A percentile compares a stretch with the other conserved stretches of the same genome.
Evolutionary conservation across 192 early-diverging fungal genomes (phyloP).

Genomic region (Podila epicladia): DNA sequence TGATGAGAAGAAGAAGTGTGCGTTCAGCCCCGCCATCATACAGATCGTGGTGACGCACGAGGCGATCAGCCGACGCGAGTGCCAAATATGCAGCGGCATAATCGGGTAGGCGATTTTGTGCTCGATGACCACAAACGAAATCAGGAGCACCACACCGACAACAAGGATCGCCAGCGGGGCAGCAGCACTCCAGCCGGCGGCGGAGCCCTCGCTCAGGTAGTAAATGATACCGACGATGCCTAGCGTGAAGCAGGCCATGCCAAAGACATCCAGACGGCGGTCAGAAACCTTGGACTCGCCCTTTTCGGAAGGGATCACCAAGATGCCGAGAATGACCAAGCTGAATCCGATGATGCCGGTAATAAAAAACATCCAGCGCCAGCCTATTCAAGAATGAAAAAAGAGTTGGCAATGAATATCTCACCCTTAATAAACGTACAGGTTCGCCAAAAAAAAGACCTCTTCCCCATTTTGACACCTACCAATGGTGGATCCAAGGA

Average conservation of each 20-base stretch:
- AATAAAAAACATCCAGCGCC: slow-evolving; percentile 38
- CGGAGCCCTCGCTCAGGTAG: slow-evolving; percentile 16
- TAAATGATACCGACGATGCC: slow-evolving; percentile 20
- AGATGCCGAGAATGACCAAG: slow-evolving; percentile 7
- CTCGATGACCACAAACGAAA: slow-evolving; percentile 2
- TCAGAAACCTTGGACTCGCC: not conserved
- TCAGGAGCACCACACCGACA: slow-evolving; percentile 1
- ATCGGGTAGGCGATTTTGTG: not conserved
- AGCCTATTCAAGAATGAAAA: not conserved
- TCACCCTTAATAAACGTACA: too few relatives aligned
- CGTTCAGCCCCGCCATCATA: not conserved
- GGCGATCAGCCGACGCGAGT: slow-evolving; percentile 1
- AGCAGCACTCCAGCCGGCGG: not conserved
- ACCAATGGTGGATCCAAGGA: slow-evolving; percentile 15
- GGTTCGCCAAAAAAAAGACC: too few relatives aligned
- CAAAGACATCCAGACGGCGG: slow-evolving; percentile 12
- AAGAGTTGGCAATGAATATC: too few relatives aligned
- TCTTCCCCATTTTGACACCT: too few relatives aligned
- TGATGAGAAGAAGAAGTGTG: not conserved
- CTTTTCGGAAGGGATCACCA: slow-evolving; percentile 8
- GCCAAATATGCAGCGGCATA: slow-evolving; percentile 14
- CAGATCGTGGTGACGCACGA: not conserved
- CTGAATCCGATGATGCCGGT: slow-evolving; percentile 14
- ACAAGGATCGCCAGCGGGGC: not conserved
- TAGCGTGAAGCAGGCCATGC: slow-evolving; percentile 6